Evolutionary conservation across 768 basidiomycete genomes (phyloP).

Genomic region (Xanthoconium stramineum): DNA sequence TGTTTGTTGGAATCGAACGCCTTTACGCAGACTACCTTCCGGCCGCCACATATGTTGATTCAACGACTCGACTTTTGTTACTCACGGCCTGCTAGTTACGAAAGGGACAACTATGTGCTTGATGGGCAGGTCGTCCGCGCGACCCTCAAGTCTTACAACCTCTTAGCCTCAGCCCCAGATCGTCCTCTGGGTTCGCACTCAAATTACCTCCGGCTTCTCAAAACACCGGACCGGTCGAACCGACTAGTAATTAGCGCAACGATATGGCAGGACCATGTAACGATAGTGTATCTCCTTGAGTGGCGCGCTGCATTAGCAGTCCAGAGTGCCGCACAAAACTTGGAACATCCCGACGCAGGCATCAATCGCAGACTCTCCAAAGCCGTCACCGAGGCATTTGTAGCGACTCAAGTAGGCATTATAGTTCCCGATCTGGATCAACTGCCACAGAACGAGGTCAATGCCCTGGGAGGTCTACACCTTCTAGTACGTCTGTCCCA

Average conservation of each 20-base stretch:
- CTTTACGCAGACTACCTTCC: conserved; percentile 66
- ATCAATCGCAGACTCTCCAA: conserved; percentile 55
- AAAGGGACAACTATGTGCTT: conserved; percentile 78
- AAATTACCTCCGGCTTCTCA: conserved; percentile 54
- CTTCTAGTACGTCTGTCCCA: conserved; percentile 24
- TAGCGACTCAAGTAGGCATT: conserved; percentile 52
- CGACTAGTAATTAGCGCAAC: conserved; percentile 19
- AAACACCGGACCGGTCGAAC: conserved; percentile 8
- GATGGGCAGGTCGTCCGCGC: conserved; percentile 73
- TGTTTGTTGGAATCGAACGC: conserved; percentile 61
- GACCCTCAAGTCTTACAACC: conserved; percentile 57
- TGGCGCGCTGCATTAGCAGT: conserved; percentile 65
- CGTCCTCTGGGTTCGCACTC: conserved; percentile 16
- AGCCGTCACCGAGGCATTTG: conserved; percentile 67
- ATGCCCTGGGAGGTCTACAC: conserved; percentile 21
- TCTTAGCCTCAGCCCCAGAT: conserved; percentile 34
- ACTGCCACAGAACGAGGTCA: conserved; percentile 16
- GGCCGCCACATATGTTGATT: conserved; percentile 50
- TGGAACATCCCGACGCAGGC: conserved; percentile 47
- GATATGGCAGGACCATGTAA: conserved; percentile 39
- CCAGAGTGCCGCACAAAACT: conserved; percentile 33
- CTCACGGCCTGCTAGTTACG: conserved; percentile 43
- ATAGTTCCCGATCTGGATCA: conserved; percentile 38
- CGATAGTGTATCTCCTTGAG: conserved; percentile 51
- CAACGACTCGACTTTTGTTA: not conserved